Evolutionary conservation across 768 basidiomycete species (phyloP), one percentile per base, ranked within the genome.

Genomic region (Suillus paluster): DNA sequence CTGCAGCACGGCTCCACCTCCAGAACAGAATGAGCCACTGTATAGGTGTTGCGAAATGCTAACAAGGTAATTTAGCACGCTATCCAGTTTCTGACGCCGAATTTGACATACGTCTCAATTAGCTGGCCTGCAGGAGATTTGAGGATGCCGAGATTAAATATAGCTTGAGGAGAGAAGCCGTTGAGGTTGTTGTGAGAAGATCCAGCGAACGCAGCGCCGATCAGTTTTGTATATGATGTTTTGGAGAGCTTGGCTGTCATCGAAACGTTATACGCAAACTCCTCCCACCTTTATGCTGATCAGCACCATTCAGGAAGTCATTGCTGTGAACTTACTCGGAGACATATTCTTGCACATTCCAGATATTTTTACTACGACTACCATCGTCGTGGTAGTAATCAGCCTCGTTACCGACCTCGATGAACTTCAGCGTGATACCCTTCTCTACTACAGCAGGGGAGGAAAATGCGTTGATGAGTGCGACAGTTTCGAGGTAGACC

Each of bases 371-470:
- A 34, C 76, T 57, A 55, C 86, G 76, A 14, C 74, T 68, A 2
- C 82, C 82, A 60, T 85, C 84, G 59, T 73, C 73, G 21, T 41
- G 45, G 69, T 86, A 88, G 12, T 87, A 68, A 69, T 89, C 85
- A 0, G 86, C 77, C 71, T 88, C 86, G 57, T 89, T 88, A 11
- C 87, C 87, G 50, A 86, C 79, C 66, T 88, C 85, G 58, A 88
- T 77, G n/a, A 81, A 79, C 59, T 86, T 85, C 21, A 88, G 77
- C 2, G 73, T 74, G 45, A 87, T 81, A 14, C 79, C 76, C 1
- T 80, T 75, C 49, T 67, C 52, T 42, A 67, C 71, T 34, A 86
- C 68, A 3, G 75, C 71, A 1, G 75, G 54, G 4, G 79, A 79
- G n/a, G 73, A 59, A 64, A 88, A 88, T 1, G 83, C 83, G 42